Evolutionary conservation across 1,284 basidiomycete species (phyloP).

Genomic region (Phylloporus gajari): DNA sequence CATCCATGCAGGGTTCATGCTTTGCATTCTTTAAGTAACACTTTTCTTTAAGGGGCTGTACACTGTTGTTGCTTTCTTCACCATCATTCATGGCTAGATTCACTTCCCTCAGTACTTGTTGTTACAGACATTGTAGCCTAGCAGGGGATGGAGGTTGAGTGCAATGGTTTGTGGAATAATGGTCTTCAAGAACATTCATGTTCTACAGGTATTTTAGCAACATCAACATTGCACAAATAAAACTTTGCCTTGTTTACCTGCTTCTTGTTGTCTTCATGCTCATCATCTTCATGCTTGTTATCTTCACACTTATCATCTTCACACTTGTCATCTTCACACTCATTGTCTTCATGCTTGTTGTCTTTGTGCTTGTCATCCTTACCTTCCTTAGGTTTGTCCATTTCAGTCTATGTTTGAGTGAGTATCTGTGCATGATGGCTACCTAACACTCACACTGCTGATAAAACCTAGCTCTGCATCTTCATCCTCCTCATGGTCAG

Average conservation of each 20-base stretch:
- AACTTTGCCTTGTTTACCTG: background rate
- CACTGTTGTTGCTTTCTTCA: background rate
- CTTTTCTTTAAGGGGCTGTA: background rate
- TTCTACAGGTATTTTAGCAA: constrained; percentile 1
- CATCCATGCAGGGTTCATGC: background rate
- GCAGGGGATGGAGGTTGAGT: background rate
- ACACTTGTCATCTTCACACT: too few species aligned
- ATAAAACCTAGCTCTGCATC: background rate
- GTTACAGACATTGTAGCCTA: background rate
- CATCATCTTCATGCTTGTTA: too few species aligned
- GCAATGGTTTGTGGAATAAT: background rate
- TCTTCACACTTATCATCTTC: too few species aligned
- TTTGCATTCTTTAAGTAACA: background rate
- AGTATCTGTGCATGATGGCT: background rate
- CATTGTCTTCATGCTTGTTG: too few species aligned
- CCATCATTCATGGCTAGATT: background rate
- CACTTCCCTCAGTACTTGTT: background rate
- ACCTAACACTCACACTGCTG: background rate
- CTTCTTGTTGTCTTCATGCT: background rate
- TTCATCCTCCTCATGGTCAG: background rate
- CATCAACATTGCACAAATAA: background rate
- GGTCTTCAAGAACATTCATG: background rate
- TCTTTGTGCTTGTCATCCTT: too few species aligned
- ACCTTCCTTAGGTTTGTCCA: background rate
- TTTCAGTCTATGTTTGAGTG: background rate